Evolutionary conservation across 495 filamentous ascomycete genomes (phyloP).

Genomic region (Pseudomonodictys pantanalensis): DNA sequence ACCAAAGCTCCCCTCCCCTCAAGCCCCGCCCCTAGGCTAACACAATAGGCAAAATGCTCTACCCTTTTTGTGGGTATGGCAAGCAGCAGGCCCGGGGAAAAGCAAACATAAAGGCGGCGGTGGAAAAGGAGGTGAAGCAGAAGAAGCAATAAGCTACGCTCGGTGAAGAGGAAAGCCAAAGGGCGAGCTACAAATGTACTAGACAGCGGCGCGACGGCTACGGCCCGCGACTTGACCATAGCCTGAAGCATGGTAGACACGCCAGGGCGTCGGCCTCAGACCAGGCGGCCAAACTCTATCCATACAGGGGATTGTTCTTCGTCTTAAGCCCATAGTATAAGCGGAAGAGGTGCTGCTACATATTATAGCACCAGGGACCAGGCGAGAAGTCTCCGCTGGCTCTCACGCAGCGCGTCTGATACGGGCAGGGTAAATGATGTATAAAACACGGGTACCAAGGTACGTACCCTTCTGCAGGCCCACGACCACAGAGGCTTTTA

Average conservation of each 20-base stretch:
- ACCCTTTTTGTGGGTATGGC: neutral
- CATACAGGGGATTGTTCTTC: no score
- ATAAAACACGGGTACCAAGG: constrained; percentile 20
- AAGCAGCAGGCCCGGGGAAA: neutral
- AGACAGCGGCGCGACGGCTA: neutral
- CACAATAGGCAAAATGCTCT: constrained; percentile 2
- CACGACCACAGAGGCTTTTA: constrained; percentile 4
- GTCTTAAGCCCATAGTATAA: no score
- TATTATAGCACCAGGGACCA: neutral
- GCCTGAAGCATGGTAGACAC: neutral
- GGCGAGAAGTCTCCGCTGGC: neutral
- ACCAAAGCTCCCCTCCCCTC: neutral
- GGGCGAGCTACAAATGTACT: neutral
- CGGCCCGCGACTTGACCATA: neutral
- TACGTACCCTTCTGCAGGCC: constrained; percentile 5
- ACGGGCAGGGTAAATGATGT: neutral
- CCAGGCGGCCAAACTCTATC: neutral
- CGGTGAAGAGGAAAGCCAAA: neutral
- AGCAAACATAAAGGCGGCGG: neutral
- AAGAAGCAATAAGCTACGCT: neutral
- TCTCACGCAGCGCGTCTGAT: neutral
- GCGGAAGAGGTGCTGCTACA: no score
- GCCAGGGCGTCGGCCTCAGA: neutral
- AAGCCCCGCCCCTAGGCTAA: neutral
- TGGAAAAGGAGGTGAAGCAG: neutral